Percentiles rank a stretch among this genome's conserved stretches.
Conservation (phyloP, 108 stramenopile genomes). For the Fragilaria crotonensis region DNA sequence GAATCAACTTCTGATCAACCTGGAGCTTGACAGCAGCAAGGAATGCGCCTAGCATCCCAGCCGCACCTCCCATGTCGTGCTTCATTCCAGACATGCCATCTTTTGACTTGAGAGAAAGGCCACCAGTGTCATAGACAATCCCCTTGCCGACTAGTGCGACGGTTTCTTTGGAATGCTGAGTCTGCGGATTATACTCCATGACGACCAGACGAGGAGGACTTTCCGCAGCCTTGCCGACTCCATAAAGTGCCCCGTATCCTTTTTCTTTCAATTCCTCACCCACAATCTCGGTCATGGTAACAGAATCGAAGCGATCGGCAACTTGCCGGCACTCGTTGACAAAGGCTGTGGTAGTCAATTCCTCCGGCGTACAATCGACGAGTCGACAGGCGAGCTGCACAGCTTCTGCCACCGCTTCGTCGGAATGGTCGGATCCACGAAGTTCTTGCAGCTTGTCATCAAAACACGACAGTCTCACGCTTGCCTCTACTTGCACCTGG, state of each 20-base stretch:
- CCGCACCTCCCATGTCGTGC: conserved; percentile 73
- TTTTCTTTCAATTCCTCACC: conserved; percentile 64
- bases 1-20: conserved; percentile 22
- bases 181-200: conserved; percentile 42
- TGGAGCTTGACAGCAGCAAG: conserved; percentile 21
- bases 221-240: conserved; percentile 75
- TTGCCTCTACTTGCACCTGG: background rate
- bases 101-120: conserved; percentile 57
- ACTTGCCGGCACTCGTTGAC: conserved; percentile 21
- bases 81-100: conserved; percentile 90
- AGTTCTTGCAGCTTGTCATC: conserved; percentile 19
- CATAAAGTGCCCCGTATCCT: conserved; percentile 80
- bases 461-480: conserved; percentile 14
- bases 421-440: conserved; percentile 15
- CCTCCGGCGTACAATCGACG: conserved; percentile 47
- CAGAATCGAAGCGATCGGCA: conserved; percentile 12
- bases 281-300: conserved; percentile 52
- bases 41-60: conserved; percentile 74
- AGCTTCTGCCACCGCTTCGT: conserved; percentile 28
- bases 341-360: conserved; percentile 41
- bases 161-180: conserved; percentile 2
- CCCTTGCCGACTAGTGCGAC: conserved; percentile 86
- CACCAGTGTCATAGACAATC: conserved; percentile 86
- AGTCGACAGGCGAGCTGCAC: conserved; percentile 52
- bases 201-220: conserved; percentile 74